Percentiles rank a stretch among this genome's conserved stretches.
These are phyloP conservation scores for Coemansia sp. DNA, from an alignment of 192 early-diverging fungal species.

Conservation along the genomic window DNA sequence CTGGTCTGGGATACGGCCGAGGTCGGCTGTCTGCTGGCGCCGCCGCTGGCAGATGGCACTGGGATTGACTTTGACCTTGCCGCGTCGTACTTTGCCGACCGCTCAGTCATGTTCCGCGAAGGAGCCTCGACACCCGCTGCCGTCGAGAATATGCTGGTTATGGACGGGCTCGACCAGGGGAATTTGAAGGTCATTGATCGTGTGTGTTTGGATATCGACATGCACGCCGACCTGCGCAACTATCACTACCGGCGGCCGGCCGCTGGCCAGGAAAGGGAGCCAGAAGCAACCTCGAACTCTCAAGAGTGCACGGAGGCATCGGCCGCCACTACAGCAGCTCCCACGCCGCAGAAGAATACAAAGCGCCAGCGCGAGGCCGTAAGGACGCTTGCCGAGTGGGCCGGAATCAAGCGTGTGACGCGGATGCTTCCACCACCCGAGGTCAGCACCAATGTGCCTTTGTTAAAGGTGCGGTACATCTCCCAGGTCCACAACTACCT, in stretches of 20 bases:
- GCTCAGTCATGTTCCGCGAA: conserved; percentile 3
- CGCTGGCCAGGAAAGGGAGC: no score
- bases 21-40: conserved; percentile 55
- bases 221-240: conserved; percentile 21
- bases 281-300: no score
- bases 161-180: conserved; percentile 39
- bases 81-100: conserved; percentile 10
- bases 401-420: conserved; percentile 10
- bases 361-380: neutral
- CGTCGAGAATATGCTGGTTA: conserved; percentile 7
- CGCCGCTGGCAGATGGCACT: conserved; percentile 22
- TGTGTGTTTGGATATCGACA: conserved; percentile 18
- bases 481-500: conserved; percentile 22
- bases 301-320: no score
- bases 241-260: conserved; percentile 3
- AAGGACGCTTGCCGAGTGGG: conserved; percentile 21
- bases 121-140: neutral
- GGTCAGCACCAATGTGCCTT: conserved; percentile 14
- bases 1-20: conserved; percentile 49
- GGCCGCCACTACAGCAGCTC: no score
- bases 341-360: no score
- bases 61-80: conserved; percentile 30
- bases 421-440: conserved; percentile 9
- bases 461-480: conserved; percentile 20
- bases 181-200: conserved; percentile 23